phyloP scores from a whole-genome alignment of 768 basidiomycete genomes.

The Russula earlei region DNA sequence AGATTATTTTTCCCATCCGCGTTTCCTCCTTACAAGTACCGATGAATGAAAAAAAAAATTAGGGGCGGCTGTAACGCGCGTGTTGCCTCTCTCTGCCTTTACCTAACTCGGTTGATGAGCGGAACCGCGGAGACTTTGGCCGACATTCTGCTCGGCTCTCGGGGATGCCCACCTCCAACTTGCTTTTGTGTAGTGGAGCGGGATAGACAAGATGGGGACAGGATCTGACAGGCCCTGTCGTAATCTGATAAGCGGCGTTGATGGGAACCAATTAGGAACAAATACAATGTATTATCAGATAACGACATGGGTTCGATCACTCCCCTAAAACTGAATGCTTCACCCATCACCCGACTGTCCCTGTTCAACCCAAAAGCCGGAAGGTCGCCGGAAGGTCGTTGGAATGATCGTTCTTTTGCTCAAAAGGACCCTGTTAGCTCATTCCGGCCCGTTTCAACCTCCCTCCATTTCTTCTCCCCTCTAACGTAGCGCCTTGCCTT shows the following conservation, averaged over 20 bases:
- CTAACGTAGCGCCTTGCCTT: background rate
- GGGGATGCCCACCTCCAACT: too few species aligned
- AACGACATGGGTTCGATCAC: background rate
- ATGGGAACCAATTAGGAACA: background rate
- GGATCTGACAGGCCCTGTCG: too few species aligned
- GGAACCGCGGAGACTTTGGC: too few species aligned
- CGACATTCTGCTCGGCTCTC: too few species aligned
- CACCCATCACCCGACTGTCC: too few species aligned
- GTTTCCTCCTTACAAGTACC: conserved; percentile 29
- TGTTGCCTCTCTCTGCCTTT: too few species aligned
- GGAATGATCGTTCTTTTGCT: conserved; percentile 33
- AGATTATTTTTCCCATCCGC: conserved; percentile 1
- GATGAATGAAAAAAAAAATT: conserved; percentile 89
- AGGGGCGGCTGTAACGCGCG: too few species aligned
- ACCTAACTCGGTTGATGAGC: too few species aligned
- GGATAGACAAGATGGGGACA: too few species aligned
- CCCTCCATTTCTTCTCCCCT: background rate
- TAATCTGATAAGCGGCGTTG: background rate
- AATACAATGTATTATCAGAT: conserved; percentile 1
- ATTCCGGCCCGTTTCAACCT: background rate
- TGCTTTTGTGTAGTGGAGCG: too few species aligned
- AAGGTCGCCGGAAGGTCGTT: too few species aligned
- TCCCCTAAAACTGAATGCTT: background rate
- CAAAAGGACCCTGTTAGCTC: background rate
- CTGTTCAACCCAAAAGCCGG: too few species aligned